A percentile compares a stretch with the other conserved stretches of the same genome.
Conservation (phyloP, 805 yeast species). For the Nakazawaea pomicola region DNA sequence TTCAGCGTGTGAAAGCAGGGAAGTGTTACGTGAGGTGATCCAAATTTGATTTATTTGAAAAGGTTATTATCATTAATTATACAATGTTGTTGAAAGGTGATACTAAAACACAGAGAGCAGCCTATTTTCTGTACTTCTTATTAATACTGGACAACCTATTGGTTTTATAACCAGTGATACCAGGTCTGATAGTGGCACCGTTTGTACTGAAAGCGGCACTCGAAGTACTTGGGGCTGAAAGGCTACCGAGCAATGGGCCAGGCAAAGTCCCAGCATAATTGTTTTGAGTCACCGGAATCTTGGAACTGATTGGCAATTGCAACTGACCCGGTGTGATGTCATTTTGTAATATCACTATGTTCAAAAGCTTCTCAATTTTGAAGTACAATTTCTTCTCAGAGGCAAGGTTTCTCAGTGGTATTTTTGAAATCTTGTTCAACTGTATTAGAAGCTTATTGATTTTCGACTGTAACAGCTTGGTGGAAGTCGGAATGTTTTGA, state of each 20-base stretch:
- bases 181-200: not conserved
- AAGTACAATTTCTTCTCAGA: constrained; percentile 36
- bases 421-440: constrained; percentile 30
- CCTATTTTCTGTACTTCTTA: constrained; percentile 8
- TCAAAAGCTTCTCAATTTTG: constrained; percentile 39
- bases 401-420: constrained; percentile 4
- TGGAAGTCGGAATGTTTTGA: not conserved
- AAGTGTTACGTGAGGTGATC: no score
- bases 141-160: constrained; percentile 11
- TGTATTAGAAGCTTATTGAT: constrained; percentile 42
- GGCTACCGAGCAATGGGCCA: constrained; percentile 30
- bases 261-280: constrained; percentile 81
- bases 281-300: constrained; percentile 64
- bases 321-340: constrained; percentile 26
- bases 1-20: no score
- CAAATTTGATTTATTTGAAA: no score
- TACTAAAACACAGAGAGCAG: not conserved
- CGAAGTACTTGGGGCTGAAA: not conserved
- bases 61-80: not conserved
- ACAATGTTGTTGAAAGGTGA: not conserved
- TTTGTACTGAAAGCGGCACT: not conserved
- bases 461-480: constrained; percentile 22
- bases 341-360: constrained; percentile 28
- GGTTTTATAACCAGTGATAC: constrained; percentile 1
- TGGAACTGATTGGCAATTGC: constrained; percentile 30